phyloP scores from a whole-genome alignment of 805 yeast species.

The Schizosaccharomyces cryophilus region DNA sequence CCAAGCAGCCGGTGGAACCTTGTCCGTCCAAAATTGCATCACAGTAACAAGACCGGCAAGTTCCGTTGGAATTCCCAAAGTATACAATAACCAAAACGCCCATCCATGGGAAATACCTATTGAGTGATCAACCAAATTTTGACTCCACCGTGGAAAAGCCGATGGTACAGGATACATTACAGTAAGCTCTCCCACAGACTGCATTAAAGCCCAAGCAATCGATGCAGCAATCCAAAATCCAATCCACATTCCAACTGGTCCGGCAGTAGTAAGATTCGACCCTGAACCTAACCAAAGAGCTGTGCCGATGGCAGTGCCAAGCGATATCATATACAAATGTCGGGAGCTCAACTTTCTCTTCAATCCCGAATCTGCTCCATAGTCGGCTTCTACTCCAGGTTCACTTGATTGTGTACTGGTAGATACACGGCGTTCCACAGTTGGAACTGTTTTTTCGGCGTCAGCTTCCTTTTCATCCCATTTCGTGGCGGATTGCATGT shows the following conservation, averaged over 20 bases:
- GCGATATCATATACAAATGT: constrained; percentile 35
- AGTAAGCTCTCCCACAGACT: constrained; percentile 35
- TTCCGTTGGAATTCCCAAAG: constrained; percentile 53
- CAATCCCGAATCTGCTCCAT: not conserved
- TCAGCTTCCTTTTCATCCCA: too few relatives aligned
- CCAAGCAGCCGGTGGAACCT: constrained; percentile 18
- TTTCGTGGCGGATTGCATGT: too few relatives aligned
- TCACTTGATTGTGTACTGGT: too few relatives aligned
- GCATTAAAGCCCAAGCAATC: constrained; percentile 27
- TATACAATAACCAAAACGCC: constrained; percentile 50
- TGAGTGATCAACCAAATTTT: constrained; percentile 18
- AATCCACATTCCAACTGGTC: constrained; percentile 31
- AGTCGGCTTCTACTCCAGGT: not conserved
- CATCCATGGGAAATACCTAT: constrained; percentile 32
- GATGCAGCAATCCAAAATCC: constrained; percentile 19
- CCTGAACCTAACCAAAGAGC: constrained; percentile 26
- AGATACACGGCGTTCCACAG: too few relatives aligned
- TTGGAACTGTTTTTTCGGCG: too few relatives aligned
- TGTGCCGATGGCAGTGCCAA: constrained; percentile 67
- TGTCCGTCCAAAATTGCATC: constrained; percentile 40
- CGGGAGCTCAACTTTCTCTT: constrained; percentile 18
- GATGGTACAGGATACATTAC: constrained; percentile 42
- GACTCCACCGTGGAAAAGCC: constrained; percentile 17
- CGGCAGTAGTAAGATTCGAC: constrained; percentile 7
- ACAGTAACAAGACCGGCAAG: constrained; percentile 57